These are phyloP conservation scores for Phytomonas sp. DNA, from an alignment of 208 protist species.

Conservation along the genomic window DNA sequence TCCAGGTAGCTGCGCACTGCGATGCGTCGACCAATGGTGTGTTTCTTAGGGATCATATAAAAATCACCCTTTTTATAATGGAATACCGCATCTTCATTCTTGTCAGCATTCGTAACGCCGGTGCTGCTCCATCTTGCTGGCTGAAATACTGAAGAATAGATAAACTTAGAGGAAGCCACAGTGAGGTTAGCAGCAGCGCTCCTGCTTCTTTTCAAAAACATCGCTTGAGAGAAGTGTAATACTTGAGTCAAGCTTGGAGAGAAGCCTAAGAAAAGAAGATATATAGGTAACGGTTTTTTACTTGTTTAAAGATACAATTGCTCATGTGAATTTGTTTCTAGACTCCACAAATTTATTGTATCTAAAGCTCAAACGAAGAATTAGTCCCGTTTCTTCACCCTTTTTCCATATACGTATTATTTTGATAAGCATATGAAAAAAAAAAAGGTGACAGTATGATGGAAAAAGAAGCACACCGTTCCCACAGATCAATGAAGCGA, in stretches of 20 bases:
- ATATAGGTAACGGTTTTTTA: background rate
- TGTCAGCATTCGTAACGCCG: background rate
- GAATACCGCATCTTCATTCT: constrained; percentile 14
- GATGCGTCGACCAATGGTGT: constrained; percentile 69
- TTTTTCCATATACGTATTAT: background rate
- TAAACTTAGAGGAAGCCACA: background rate
- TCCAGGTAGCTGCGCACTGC: constrained; percentile 80
- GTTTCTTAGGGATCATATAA: constrained; percentile 53
- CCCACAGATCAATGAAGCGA: constrained; percentile 6
- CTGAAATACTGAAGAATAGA: background rate
- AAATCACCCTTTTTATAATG: constrained; percentile 51
- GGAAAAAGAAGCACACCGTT: constrained; percentile 7
- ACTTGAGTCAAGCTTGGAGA: background rate
- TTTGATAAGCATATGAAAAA: constrained; percentile 7
- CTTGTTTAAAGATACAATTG: background rate
- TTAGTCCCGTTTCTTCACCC: background rate
- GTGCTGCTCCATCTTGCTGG: background rate
- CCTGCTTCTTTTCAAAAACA: background rate
- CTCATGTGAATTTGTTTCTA: background rate
- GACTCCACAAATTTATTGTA: background rate
- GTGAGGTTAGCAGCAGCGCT: background rate
- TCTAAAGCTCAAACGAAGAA: background rate
- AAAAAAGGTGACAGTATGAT: constrained; percentile 14
- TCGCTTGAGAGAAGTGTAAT: background rate
- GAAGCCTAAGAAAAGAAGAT: background rate